Evolutionary conservation across 1,284 basidiomycete genomes (phyloP), one percentile per base, ranked within the genome.

Genomic region (Hymenochaete sp.): DNA sequence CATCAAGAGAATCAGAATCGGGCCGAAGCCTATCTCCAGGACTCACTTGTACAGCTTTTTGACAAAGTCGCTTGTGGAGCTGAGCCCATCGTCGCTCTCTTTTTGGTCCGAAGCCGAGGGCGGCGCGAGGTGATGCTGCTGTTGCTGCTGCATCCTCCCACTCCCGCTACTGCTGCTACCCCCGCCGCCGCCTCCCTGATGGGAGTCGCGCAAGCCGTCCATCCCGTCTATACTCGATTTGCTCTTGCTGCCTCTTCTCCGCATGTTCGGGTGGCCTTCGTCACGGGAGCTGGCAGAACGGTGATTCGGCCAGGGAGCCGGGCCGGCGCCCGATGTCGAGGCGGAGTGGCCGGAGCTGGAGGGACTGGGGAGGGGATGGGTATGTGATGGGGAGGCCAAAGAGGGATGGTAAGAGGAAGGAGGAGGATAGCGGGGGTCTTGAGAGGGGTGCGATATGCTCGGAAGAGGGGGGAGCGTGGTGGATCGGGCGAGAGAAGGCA

Each of bases 41-140:
- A 71, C 76, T 51, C 47, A 88, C 85, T 87, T 90, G 81, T 87
- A 95, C 11, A 98, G 69, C 66, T 93, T 93, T 68, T 92, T 96
- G 59, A 97, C 93, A 64, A 98, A 98, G 65, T 97, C 93, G 53
- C 76, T 79, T 13, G 84, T 82, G 9, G 79, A 73, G 3, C 80
- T 80, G 81, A 84, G 81, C 50, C 68, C 67, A 54, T 83, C 82
- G 50, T 75, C 75, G 9, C 48, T 55, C 37, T 63, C 62, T 54
- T 65, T 64, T 48, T 40, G 13, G 49, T 54, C 38, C 54, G 53
- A 36, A 16, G 29, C 40, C 3, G 37, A 27, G 8, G 44, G 44
- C 4, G 21, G 38, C 24, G 2, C 48, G 38, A 22, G 44, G 31
- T 29, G 37, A 14, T 10, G 21, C 36, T 22, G n/a, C n/a, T 35